phyloP scores from a whole-genome alignment of 2,329 filamentous ascomycete species.

The Diplodia seriata region DNA sequence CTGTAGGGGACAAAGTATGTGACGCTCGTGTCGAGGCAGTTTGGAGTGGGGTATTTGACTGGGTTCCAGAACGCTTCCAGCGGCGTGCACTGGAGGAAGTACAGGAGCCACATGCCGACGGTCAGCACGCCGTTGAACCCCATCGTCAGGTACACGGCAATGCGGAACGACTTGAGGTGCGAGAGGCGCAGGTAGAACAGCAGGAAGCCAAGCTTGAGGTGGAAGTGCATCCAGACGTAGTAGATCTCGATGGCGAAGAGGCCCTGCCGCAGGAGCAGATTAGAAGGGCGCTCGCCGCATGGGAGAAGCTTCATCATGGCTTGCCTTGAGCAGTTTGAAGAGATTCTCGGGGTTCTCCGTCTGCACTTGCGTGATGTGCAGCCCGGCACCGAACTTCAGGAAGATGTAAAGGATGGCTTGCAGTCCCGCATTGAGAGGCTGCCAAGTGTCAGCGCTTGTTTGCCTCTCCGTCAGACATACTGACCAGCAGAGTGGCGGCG shows the following conservation, averaged over 20 bases:
- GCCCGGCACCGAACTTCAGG: conserved; percentile 36
- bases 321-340: not conserved
- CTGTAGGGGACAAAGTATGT: conserved; percentile 42
- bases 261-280: conserved; percentile 28
- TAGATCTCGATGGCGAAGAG: conserved; percentile 45
- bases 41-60: conserved; percentile 37
- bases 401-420: conserved; percentile 39
- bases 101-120: conserved; percentile 41
- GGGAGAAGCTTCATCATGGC: not conserved
- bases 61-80: conserved; percentile 43
- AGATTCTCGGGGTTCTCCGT: not conserved
- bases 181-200: conserved; percentile 47
- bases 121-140: conserved; percentile 40
- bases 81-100: conserved; percentile 43
- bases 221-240: conserved; percentile 44
- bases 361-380: not conserved
- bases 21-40: conserved; percentile 40
- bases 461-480: not conserved
- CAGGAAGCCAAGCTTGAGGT: conserved; percentile 46
- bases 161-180: conserved; percentile 38
- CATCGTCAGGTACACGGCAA: conserved; percentile 39
- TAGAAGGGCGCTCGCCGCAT: not conserved
- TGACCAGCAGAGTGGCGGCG: conserved; percentile 35
- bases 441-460: not conserved
- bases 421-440: conserved; percentile 37